Base-by-base conservation (phyloP, 805 yeast species). In the Metschnikowia sp. region DNA sequence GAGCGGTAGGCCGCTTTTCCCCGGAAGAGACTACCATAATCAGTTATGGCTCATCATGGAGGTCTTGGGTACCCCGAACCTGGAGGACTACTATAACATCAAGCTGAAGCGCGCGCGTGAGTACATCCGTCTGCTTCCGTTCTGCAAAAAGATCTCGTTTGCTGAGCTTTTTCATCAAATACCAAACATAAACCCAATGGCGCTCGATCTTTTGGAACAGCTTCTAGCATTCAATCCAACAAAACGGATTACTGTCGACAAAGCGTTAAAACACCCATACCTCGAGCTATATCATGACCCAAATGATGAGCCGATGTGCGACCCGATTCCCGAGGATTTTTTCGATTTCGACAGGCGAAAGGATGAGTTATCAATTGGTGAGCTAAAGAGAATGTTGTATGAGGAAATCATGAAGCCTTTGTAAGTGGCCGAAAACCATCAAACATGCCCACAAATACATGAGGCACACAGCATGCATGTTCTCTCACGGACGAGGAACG, bases 281-380 rank as follows among this genome's bases (percentile, higher is more conserved):
- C 83, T 95, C 63, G 69, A 76, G 42, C 78, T 86, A n/a, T 92
- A 92, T 68, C 98, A 92, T 65, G 98, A 92, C 61, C 96, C 97
- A 3, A 81, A 79, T 45, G 98, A 92, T 64, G 98, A 92, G 67
- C 98, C 98, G 0, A 75, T 75, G 34, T 90, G 94, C 32, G 81
- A 82, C 15, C 87, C 90, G 41, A 84, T 94, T 19, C 91, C 95
- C 0, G 82, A 83, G 36, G 90, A 86, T 56, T 90, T 92, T 64
- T 92, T 94, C 59, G 91, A 86, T 51, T 94, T 94, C 59, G 99
- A 94, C 65, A 78, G 80, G 56, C 74, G 78, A 51, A 91, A 91
- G 64, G 95, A 90, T 55, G 86, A 84, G 47, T 75, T 92, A 49
- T 78, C 84, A 10, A 74, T 88, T 28, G 80, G 79, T 40, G 96